phyloP scores from a whole-genome alignment of 2,329 filamentous ascomycete genomes.

The Fonsecaea monophora region DNA sequence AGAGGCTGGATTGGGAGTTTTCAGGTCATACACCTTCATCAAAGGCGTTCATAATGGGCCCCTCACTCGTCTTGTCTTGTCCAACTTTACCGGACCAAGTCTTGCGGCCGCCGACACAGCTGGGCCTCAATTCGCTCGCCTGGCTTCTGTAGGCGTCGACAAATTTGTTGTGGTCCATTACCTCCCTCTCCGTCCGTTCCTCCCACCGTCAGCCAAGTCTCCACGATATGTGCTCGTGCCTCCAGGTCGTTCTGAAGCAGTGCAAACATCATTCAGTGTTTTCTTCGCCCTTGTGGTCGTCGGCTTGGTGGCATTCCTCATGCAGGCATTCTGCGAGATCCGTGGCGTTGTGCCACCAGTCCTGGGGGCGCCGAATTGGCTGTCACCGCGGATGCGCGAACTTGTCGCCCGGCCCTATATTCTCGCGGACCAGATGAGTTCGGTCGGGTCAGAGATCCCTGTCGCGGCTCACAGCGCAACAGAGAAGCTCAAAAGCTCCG shows the following conservation, averaged over 20 bases:
- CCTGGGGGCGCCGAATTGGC: slow-evolving; percentile 62
- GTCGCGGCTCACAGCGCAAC: slow-evolving; percentile 28
- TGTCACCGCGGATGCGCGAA: slow-evolving; percentile 60
- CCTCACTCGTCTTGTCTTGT: slow-evolving; percentile 63
- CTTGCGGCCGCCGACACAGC: slow-evolving; percentile 57
- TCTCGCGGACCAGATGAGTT: slow-evolving; percentile 36
- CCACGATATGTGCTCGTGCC: slow-evolving; percentile 74
- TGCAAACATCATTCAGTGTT: slow-evolving; percentile 62
- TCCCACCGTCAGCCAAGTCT: slow-evolving; percentile 55
- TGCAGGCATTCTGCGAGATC: slow-evolving; percentile 68
- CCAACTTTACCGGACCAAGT: slow-evolving; percentile 59
- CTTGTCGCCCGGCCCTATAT: slow-evolving; percentile 51
- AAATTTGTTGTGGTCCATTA: slow-evolving; percentile 81
- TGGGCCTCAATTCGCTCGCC: slow-evolving; percentile 69
- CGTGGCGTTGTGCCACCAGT: slow-evolving; percentile 64
- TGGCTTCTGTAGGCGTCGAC: slow-evolving; percentile 81
- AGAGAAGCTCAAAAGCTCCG: slow-evolving; percentile 29
- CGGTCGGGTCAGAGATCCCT: slow-evolving; percentile 22
- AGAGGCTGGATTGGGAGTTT: slow-evolving; percentile 52
- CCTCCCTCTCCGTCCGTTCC: slow-evolving; percentile 66
- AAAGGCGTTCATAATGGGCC: slow-evolving; percentile 63
- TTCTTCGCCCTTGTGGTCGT: slow-evolving; percentile 67
- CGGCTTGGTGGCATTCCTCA: slow-evolving; percentile 66
- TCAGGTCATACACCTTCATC: slow-evolving; percentile 60
- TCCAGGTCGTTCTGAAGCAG: slow-evolving; percentile 60